These are phyloP conservation scores for Podaxis sp. DNA, from an alignment of 768 basidiomycete species.

Conservation along the genomic window DNA sequence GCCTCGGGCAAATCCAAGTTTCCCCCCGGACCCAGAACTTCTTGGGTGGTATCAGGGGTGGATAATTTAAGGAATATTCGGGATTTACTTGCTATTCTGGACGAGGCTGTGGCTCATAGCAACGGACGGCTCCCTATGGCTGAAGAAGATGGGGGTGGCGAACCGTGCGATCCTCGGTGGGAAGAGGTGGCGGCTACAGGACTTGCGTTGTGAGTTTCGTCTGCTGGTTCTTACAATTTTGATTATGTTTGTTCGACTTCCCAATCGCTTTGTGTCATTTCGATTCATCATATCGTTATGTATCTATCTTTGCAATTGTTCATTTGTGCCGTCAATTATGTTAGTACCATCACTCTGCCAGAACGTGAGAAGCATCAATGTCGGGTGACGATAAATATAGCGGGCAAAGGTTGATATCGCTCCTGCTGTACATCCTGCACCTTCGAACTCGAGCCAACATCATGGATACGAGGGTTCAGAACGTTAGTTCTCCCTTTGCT, in stretches of 20 bases:
- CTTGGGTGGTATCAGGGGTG: constrained; percentile 9
- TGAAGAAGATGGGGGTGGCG: neutral
- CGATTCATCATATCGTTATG: neutral
- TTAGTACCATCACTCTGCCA: constrained; percentile 4
- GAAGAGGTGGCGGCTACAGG: neutral
- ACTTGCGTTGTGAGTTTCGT: neutral
- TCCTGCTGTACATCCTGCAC: neutral
- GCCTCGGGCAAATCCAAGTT: neutral
- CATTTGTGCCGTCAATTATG: neutral
- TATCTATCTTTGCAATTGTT: neutral
- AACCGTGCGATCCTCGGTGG: neutral
- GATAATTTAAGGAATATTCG: constrained; percentile 3
- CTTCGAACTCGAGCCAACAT: neutral
- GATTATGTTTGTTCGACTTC: neutral
- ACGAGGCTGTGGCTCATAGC: neutral
- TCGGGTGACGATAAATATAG: neutral
- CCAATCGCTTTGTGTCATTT: neutral
- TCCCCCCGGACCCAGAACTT: neutral
- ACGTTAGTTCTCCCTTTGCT: neutral
- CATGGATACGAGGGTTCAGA: neutral
- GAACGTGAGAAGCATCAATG: constrained; percentile 9
- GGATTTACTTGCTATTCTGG: constrained; percentile 5
- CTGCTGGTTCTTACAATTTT: neutral
- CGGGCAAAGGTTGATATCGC: neutral
- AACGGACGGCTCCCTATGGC: neutral